Percentiles rank a stretch among this genome's conserved stretches.
phyloP scores from a whole-genome alignment of 306 rosid genomes.

The Alnus glutinosa region DNA sequence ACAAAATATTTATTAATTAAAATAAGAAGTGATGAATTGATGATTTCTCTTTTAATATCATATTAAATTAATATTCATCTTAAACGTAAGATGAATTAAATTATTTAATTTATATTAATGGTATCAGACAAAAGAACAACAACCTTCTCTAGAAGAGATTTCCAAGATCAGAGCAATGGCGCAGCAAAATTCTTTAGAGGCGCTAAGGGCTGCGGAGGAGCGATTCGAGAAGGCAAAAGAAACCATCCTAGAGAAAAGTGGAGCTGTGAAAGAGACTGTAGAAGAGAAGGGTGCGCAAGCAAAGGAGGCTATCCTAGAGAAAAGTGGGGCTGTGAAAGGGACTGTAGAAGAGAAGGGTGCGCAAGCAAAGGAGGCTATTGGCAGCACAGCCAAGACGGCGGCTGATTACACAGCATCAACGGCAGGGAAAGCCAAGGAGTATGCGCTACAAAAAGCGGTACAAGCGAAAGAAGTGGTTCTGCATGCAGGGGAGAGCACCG shows the following conservation, averaged over 20 bases:
- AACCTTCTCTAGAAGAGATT: conserved; percentile 44
- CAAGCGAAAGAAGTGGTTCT: conserved; percentile 33
- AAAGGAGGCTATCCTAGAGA: conserved; percentile 20
- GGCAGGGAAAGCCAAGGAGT: conserved; percentile 46
- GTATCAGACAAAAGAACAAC: not conserved
- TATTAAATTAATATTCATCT: too few relatives aligned
- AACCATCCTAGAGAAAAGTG: conserved; percentile 7
- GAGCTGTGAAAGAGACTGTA: not conserved
- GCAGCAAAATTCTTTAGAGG: conserved; percentile 47
- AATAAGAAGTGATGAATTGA: too few relatives aligned
- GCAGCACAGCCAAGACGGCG: conserved; percentile 35
- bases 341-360: conserved; percentile 30
- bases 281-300: conserved; percentile 31
- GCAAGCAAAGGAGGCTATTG: conserved; percentile 44
- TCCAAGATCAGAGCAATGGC: conserved; percentile 38
- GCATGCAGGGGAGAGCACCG: conserved; percentile 34
- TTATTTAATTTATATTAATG: too few relatives aligned
- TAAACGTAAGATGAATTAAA: too few relatives aligned
- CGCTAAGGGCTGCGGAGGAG: conserved; percentile 45
- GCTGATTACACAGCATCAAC: conserved; percentile 39
- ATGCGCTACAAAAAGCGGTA: conserved; percentile 33
- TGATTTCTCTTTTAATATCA: too few relatives aligned
- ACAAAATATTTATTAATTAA: too few relatives aligned
- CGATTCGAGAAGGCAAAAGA: conserved; percentile 42
- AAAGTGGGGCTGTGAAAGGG: conserved; percentile 18